phyloP scores from a whole-genome alignment of 2,329 filamentous ascomycete genomes.

The Fusarium circinatum region DNA sequence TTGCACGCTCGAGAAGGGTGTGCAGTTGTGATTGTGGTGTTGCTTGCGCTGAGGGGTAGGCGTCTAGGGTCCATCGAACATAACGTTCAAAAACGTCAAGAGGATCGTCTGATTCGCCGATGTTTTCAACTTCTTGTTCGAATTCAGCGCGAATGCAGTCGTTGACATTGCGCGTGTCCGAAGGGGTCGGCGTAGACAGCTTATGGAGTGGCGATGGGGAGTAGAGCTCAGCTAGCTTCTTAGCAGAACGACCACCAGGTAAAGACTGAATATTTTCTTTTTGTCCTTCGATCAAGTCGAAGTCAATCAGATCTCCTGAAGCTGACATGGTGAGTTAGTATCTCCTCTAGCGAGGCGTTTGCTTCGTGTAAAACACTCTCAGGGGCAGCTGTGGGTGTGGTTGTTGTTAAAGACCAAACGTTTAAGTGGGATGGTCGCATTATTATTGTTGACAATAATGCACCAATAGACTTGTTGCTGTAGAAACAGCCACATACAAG shows the following conservation, averaged over 20 bases:
- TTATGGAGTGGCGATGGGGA: constrained; percentile 71
- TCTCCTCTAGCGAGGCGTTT: constrained; percentile 29
- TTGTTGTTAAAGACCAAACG: constrained; percentile 21
- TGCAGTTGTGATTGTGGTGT: constrained; percentile 92
- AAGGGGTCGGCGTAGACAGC: constrained; percentile 71
- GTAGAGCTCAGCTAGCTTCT: constrained; percentile 85
- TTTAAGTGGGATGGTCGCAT: constrained; percentile 9
- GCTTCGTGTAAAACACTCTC: constrained; percentile 20
- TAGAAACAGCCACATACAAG: constrained; percentile 39
- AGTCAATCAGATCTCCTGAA: constrained; percentile 70
- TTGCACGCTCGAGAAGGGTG: constrained; percentile 89
- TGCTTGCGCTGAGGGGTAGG: constrained; percentile 93
- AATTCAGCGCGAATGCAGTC: constrained; percentile 84
- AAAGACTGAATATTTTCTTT: constrained; percentile 98
- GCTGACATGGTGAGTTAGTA: constrained; percentile 56
- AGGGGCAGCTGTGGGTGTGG: constrained; percentile 12
- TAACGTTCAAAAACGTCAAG: constrained; percentile 97
- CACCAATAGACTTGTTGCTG: constrained; percentile 30
- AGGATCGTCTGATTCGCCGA: constrained; percentile 91
- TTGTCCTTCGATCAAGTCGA: constrained; percentile 93
- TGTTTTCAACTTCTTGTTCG: constrained; percentile 81
- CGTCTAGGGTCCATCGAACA: constrained; percentile 94
- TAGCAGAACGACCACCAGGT: constrained; percentile 86
- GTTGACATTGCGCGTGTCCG: constrained; percentile 80
- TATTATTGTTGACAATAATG: constrained; percentile 29